Base-by-base conservation (phyloP, 495 filamentous ascomycete species). In the Xylaria intraflava region DNA sequence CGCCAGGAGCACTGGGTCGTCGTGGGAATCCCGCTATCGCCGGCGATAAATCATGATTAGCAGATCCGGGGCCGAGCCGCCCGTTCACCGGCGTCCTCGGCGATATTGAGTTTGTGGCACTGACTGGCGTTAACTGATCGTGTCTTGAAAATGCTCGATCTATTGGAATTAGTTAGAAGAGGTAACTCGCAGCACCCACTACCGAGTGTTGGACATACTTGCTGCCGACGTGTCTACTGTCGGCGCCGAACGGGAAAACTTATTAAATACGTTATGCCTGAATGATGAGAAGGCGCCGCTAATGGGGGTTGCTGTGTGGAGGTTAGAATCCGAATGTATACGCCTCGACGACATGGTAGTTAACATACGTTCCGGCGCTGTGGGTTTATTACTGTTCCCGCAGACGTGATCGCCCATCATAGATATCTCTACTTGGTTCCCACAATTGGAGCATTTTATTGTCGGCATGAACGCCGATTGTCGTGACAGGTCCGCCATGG, bases 371-470 rank as follows among this genome's bases (percentile, higher is more conserved):
- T 75, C 69, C 54, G 65, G 48, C 29, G 64, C 51, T n/a, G 65
- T 46, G 14, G 61, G 51, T 47, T 62, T 62, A 39, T 56, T 60
- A 31, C 72, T 66, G 69, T n/a, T 20, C 31, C 35, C 47, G 31
- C 89, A 95, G 51, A 86, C 67, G 78, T 98, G 93, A 59, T 98
- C 91, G 38, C 90, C 93, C 89, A 98, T 88, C 62, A 82, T 70
- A 8, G 87, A 84, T 59, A 98, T 96, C 64, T 92, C 88, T 55
- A 97, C 89, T 65, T 93, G 82, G 30, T 73, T 71, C 42, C 83
- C 83, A 65, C 93, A 98, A 67, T 78, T 86, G 45, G 94, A 97
- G 75, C 93, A 98, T 82, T 96, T 97, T 69, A 98, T 90, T 17
- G 83, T 83, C 62, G 92, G 90, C 75, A 98, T 77, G 46, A 91